Evolutionary conservation across 192 early-diverging fungal genomes (phyloP).

Genomic region (Coemansia asiatica): DNA sequence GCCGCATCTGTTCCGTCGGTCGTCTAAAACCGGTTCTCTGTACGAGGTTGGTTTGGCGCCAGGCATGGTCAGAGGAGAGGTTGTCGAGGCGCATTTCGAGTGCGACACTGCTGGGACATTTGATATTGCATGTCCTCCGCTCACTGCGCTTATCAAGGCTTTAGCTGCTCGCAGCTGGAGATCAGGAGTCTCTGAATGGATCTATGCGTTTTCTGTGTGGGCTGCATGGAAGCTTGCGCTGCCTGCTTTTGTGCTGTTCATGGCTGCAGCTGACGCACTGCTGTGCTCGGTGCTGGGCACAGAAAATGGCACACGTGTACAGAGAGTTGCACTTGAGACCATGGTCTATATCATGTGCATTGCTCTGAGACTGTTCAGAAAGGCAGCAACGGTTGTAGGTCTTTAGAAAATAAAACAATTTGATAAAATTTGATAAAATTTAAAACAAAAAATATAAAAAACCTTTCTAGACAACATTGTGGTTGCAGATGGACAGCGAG

Average conservation of each 20-base stretch:
- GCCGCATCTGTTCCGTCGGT: conserved; percentile 18
- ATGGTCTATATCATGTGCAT: conserved; percentile 21
- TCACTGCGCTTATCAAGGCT: conserved; percentile 2
- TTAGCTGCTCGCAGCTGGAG: background rate
- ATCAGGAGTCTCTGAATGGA: background rate
- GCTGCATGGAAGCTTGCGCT: conserved; percentile 23
- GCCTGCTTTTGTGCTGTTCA: conserved; percentile 8
- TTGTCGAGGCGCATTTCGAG: conserved; percentile 43
- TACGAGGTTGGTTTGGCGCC: conserved; percentile 41
- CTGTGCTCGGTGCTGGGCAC: conserved; percentile 18
- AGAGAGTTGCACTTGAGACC: conserved; percentile 19
- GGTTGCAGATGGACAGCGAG: conserved; percentile 86
- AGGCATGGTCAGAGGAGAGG: conserved; percentile 33
- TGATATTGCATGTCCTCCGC: conserved; percentile 12
- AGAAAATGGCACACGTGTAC: conserved; percentile 17
- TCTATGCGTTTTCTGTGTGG: conserved; percentile 7
- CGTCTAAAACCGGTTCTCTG: background rate
- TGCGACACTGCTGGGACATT: conserved; percentile 19
- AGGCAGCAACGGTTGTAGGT: background rate
- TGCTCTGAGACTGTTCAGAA: conserved; percentile 6
- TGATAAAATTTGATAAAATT: no score
- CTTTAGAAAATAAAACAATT: background rate
- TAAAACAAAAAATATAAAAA: no score
- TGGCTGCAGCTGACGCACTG: conserved; percentile 1
- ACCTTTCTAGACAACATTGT: conserved; percentile 29